Evolutionary conservation across 2,329 filamentous ascomycete species (phyloP).

Genomic region (Fusarium denticulatum): DNA sequence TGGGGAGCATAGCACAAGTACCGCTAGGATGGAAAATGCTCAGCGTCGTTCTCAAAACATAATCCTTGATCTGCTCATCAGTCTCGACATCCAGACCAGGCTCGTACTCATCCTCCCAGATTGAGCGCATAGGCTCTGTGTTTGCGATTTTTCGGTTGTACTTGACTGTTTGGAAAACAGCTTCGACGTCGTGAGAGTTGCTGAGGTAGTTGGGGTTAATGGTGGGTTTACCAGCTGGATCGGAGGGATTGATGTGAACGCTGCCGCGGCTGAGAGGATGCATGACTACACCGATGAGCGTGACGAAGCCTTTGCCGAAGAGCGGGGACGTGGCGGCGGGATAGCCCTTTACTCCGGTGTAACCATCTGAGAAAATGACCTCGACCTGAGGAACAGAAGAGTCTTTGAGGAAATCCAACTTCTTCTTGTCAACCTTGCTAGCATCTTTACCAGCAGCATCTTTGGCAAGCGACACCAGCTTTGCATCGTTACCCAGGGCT

Average conservation of each 20-base stretch:
- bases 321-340: conserved; percentile 39
- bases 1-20: conserved; percentile 59
- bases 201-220: conserved; percentile 41
- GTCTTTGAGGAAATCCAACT: conserved; percentile 51
- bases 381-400: conserved; percentile 41
- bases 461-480: conserved; percentile 19
- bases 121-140: conserved; percentile 45
- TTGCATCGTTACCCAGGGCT: conserved; percentile 21
- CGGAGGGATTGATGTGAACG: conserved; percentile 34
- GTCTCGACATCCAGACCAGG: conserved; percentile 39
- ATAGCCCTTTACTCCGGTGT: conserved; percentile 44
- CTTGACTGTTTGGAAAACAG: conserved; percentile 46
- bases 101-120: conserved; percentile 49
- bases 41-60: conserved; percentile 30
- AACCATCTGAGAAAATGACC: conserved; percentile 46
- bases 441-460: conserved; percentile 42
- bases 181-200: conserved; percentile 45
- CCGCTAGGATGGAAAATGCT: conserved; percentile 53
- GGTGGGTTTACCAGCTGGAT: conserved; percentile 29
- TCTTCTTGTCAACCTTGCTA: conserved; percentile 50
- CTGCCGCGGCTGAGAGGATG: conserved; percentile 62
- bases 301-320: conserved; percentile 48
- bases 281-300: conserved; percentile 66
- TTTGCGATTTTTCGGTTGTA: conserved; percentile 46
- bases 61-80: conserved; percentile 24